A percentile compares a stretch with the other conserved stretches of the same genome.
phyloP scores from a whole-genome alignment of 345 rosid species.

The Draba incana region DNA sequence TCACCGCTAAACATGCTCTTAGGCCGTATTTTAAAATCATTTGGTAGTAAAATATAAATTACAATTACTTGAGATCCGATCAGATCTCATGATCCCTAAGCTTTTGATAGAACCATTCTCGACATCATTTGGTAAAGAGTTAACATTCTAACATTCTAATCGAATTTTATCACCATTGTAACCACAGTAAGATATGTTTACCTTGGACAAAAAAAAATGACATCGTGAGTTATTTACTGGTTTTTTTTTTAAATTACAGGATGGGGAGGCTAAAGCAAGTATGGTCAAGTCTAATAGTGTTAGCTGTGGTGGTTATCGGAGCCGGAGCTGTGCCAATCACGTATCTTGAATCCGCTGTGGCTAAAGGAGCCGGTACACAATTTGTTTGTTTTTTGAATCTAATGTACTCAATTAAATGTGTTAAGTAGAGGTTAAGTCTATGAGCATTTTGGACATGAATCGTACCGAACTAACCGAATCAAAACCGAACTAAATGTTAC shows the following conservation, averaged over 20 bases:
- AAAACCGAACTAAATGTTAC: neutral
- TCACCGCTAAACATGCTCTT: too few relatives aligned
- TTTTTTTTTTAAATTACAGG: slow-evolving; percentile 8
- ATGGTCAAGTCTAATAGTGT: slow-evolving; percentile 33
- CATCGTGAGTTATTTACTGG: neutral
- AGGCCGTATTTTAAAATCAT: neutral
- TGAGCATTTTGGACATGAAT: too few relatives aligned
- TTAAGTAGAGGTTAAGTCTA: neutral
- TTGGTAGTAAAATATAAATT: neutral
- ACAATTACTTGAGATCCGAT: neutral
- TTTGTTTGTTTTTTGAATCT: neutral
- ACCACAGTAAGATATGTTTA: neutral
- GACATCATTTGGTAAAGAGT: neutral
- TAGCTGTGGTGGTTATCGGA: slow-evolving; percentile 37
- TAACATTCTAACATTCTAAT: slow-evolving; percentile 3
- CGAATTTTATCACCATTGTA: neutral
- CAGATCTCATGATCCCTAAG: slow-evolving; percentile 1
- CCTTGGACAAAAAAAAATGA: neutral
- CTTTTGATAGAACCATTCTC: neutral
- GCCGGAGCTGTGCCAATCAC: slow-evolving; percentile 59
- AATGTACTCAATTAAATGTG: neutral
- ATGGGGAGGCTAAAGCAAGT: slow-evolving; percentile 32
- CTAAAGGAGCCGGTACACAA: slow-evolving; percentile 81
- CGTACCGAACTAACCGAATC: too few relatives aligned
- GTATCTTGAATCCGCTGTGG: slow-evolving; percentile 65